phyloP scores from a whole-genome alignment of 73 alveolate species.

The Paramecium octaurelia region DNA sequence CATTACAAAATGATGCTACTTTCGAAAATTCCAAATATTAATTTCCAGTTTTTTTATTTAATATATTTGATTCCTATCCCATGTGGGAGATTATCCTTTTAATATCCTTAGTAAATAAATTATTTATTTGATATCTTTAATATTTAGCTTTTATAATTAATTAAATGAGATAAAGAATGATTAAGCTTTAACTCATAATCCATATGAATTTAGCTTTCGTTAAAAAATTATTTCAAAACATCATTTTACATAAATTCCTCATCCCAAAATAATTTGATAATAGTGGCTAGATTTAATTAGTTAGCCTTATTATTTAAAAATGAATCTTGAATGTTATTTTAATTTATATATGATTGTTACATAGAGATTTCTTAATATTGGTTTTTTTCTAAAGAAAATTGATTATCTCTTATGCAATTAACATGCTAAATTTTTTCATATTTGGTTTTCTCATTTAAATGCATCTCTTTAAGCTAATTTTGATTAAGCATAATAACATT shows the following conservation, averaged over 20 bases:
- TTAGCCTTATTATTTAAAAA: background rate
- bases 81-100: background rate
- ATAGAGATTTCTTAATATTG: background rate
- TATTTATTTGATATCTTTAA: background rate
- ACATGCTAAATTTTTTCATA: background rate
- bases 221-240: background rate
- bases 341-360: background rate
- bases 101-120: background rate
- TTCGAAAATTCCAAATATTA: background rate
- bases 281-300: background rate
- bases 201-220: background rate
- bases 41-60: background rate
- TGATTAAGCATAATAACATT: background rate
- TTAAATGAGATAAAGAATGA: background rate
- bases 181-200: background rate
- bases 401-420: background rate
- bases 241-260: background rate
- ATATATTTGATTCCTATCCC: background rate
- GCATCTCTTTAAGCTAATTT: background rate
- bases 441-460: background rate
- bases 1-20: background rate
- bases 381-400: background rate
- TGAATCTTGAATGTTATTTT: background rate
- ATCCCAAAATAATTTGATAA: background rate
- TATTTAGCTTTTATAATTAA: background rate